Evolutionary conservation across 73 alveolate species (phyloP).

Genomic region (Paramecium tetraurelia): DNA sequence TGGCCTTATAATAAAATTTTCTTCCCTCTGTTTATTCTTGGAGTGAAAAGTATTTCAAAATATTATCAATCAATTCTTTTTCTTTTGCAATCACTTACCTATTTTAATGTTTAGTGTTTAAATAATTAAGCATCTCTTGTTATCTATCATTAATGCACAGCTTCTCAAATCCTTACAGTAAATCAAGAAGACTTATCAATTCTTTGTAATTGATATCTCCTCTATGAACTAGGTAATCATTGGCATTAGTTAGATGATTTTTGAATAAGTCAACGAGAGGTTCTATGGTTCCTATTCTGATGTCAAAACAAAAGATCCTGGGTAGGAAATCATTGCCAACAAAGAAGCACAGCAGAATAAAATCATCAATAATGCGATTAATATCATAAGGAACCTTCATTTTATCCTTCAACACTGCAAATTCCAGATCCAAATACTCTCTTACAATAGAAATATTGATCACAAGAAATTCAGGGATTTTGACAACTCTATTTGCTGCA

Average conservation of each 20-base stretch:
- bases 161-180: slow-evolving; percentile 69
- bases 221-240: slow-evolving; percentile 62
- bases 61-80: not conserved
- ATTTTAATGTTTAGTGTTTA: slow-evolving; percentile 58
- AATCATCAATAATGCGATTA: slow-evolving; percentile 96
- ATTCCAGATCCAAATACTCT: slow-evolving; percentile 94
- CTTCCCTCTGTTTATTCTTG: not conserved
- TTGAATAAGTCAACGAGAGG: slow-evolving; percentile 84
- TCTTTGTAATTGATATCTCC: slow-evolving; percentile 77
- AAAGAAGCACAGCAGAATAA: slow-evolving; percentile 93
- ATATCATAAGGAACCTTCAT: slow-evolving; percentile 80
- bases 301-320: slow-evolving; percentile 87
- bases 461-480: slow-evolving; percentile 71
- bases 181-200: slow-evolving; percentile 62
- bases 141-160: slow-evolving; percentile 59
- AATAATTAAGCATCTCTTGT: slow-evolving; percentile 58
- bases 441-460: slow-evolving; percentile 83
- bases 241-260: slow-evolving; percentile 71
- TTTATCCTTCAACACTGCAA: slow-evolving; percentile 51
- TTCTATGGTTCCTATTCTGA: slow-evolving; percentile 93
- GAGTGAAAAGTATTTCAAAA: not conserved
- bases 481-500: slow-evolving; percentile 74
- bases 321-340: slow-evolving; percentile 99
- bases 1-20: not conserved
- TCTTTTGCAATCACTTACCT: not conserved